These are phyloP conservation scores for Trypanosoma platydactyli DNA, from an alignment of 208 protist species.

Conservation along the genomic window DNA sequence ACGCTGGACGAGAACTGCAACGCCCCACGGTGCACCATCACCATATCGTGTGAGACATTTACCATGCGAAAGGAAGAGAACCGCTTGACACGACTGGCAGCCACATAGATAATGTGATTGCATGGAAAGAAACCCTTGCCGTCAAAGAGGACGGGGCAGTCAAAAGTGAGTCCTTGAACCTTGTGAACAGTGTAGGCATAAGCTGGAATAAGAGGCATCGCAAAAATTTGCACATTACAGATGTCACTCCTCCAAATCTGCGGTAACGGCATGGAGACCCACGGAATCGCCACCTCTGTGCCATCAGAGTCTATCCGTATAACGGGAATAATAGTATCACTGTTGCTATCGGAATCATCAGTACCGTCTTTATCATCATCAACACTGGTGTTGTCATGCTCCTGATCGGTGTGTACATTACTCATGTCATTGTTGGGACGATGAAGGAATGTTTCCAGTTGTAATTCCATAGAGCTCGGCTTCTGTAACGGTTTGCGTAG, in stretches of 20 bases:
- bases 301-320: constrained; percentile 73
- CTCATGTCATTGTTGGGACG: constrained; percentile 17
- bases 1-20: constrained; percentile 51
- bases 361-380: not conserved
- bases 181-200: constrained; percentile 94
- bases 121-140: constrained; percentile 71
- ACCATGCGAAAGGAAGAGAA: constrained; percentile 76
- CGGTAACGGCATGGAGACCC: constrained; percentile 43
- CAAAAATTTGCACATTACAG: constrained; percentile 40
- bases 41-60: constrained; percentile 67
- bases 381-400: not conserved
- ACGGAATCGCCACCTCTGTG: constrained; percentile 73
- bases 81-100: constrained; percentile 70
- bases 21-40: constrained; percentile 68
- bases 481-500: not conserved
- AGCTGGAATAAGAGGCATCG: constrained; percentile 76
- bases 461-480: not conserved
- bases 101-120: constrained; percentile 89
- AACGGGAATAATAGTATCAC: constrained; percentile 44
- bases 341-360: not conserved
- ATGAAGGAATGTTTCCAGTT: constrained; percentile 16
- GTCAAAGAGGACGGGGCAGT: constrained; percentile 74
- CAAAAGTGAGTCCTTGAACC: constrained; percentile 82
- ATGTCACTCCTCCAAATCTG: constrained; percentile 30
- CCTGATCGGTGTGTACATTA: not conserved